Evolutionary conservation across 2,329 filamentous ascomycete species (phyloP).

Genomic region (Ilyonectria mors-panacis): DNA sequence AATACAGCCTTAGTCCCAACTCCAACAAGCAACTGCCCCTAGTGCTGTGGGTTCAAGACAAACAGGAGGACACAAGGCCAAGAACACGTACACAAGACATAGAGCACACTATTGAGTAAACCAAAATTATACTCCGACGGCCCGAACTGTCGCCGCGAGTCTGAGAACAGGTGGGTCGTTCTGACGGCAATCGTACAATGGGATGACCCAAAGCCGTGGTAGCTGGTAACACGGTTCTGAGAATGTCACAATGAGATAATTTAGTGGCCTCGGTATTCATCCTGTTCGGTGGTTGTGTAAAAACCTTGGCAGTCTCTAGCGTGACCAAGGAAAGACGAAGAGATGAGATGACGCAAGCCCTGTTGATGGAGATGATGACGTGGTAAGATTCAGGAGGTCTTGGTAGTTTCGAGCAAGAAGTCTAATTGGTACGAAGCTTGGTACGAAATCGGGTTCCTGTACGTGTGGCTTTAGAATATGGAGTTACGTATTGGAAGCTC

Average conservation of each 20-base stretch:
- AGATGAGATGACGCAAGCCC: slow-evolving; percentile 8
- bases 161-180: background rate
- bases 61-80: too few relatives aligned
- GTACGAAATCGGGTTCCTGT: background rate
- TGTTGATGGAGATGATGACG: background rate
- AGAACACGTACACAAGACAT: background rate
- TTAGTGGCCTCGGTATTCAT: background rate
- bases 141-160: too few relatives aligned
- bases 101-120: background rate
- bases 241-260: background rate
- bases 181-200: background rate
- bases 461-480: background rate
- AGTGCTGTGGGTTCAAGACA: background rate
- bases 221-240: background rate
- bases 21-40: background rate
- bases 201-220: background rate
- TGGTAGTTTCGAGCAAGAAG: background rate
- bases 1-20: background rate
- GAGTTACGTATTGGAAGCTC: background rate
- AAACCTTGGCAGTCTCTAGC: background rate
- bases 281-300: background rate
- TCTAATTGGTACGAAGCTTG: background rate
- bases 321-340: background rate
- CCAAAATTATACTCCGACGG: background rate
- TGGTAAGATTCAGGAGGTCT: background rate